Percentiles rank a stretch among this genome's conserved stretches.
These are phyloP conservation scores for Basidioascus undulatus DNA, from an alignment of 768 basidiomycete species.

Conservation along the genomic window DNA sequence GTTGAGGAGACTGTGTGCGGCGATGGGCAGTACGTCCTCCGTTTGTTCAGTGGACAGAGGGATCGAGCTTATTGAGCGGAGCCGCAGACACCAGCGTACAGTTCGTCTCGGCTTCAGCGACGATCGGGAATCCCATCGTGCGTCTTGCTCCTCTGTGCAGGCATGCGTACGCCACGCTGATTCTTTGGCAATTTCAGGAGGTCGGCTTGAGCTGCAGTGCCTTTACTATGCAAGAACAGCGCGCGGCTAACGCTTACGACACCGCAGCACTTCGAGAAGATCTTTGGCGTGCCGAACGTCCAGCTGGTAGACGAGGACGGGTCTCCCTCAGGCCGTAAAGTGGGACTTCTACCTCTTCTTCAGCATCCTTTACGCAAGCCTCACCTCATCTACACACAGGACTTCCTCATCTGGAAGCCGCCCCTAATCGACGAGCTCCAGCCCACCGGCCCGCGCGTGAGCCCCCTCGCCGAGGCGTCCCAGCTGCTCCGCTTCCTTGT, in stretches of 20 bases:
- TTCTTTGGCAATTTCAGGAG: too few species aligned
- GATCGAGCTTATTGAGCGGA: background rate
- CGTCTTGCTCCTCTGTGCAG: too few species aligned
- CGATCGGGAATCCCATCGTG: constrained; percentile 41
- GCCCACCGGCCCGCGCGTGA: constrained; percentile 30
- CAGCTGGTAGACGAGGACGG: constrained; percentile 54
- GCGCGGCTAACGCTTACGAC: background rate
- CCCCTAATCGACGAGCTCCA: constrained; percentile 32
- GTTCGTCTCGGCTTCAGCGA: constrained; percentile 74
- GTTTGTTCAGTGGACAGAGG: background rate
- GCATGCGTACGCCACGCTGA: too few species aligned
- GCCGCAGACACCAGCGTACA: constrained; percentile 5
- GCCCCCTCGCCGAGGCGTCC: constrained; percentile 43
- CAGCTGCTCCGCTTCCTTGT: constrained; percentile 53
- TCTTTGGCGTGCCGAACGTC: constrained; percentile 48
- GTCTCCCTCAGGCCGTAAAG: constrained; percentile 50
- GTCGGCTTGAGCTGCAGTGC: too few species aligned
- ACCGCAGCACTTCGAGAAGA: constrained; percentile 38
- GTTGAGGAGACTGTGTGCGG: constrained; percentile 46
- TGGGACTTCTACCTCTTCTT: background rate
- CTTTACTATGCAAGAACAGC: too few species aligned
- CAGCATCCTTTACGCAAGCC: background rate
- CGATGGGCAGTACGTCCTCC: constrained; percentile 39
- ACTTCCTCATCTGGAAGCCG: constrained; percentile 56
- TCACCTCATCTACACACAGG: constrained; percentile 12